phyloP scores from a whole-genome alignment of 352 stramenopile genomes.

The Stephanocyclus meneghinianus region DNA sequence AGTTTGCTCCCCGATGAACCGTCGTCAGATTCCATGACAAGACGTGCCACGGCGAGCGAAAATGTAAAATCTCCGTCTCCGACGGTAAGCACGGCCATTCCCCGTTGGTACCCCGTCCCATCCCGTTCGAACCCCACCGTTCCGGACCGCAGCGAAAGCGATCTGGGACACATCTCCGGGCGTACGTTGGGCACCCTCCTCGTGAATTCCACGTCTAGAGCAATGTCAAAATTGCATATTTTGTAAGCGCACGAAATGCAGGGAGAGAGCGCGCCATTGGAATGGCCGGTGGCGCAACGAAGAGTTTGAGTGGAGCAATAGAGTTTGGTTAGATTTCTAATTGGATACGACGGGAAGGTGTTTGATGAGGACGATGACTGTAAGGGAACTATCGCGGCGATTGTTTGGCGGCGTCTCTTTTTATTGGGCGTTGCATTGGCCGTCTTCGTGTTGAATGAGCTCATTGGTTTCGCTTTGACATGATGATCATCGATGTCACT shows the following conservation, averaged over 20 bases:
- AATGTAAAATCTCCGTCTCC: slow-evolving; percentile 96
- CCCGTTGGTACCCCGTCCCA: slow-evolving; percentile 26
- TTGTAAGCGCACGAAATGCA: slow-evolving; percentile 83
- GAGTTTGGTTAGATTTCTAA: slow-evolving; percentile 31
- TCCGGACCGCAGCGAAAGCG: background rate
- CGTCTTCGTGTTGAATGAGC: background rate
- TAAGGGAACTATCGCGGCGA: background rate
- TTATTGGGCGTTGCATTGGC: background rate
- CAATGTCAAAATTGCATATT: slow-evolving; percentile 79
- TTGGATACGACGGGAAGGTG: background rate
- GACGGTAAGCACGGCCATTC: slow-evolving; percentile 87
- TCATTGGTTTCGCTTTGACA: background rate
- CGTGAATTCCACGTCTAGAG: slow-evolving; percentile 70
- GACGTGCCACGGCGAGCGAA: slow-evolving; percentile 87
- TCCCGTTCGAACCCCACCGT: slow-evolving; percentile 9
- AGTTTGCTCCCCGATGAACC: too few relatives aligned
- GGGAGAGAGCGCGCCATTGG: background rate
- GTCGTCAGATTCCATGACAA: slow-evolving; percentile 25
- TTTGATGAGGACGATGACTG: background rate
- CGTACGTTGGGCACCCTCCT: slow-evolving; percentile 65
- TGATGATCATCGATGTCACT: background rate
- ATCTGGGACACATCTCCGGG: slow-evolving; percentile 74
- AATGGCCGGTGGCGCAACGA: slow-evolving; percentile 36
- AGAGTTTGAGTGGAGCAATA: slow-evolving; percentile 42
- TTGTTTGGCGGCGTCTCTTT: background rate